phyloP scores from a whole-genome alignment of 495 filamentous ascomycete genomes.

The Polyplosphaeria fusca region DNA sequence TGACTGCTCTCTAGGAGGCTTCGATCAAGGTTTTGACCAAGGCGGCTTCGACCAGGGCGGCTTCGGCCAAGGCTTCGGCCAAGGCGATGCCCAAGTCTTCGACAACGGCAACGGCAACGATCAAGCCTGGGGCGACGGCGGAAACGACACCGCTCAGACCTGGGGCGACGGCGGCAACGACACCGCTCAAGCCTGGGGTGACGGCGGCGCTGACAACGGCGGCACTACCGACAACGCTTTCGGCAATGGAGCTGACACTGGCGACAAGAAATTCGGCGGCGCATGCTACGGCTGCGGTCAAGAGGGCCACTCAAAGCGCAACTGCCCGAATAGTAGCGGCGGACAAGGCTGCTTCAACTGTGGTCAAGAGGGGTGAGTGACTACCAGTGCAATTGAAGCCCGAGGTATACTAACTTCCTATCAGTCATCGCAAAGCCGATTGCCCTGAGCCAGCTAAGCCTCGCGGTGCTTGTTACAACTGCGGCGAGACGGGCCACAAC shows the following conservation, averaged over 20 bases:
- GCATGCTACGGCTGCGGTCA: constrained; percentile 54
- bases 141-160: constrained; percentile 48
- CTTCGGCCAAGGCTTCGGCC: no score
- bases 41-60: no score
- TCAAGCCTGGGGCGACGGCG: background rate
- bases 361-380: constrained; percentile 38
- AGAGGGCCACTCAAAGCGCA: constrained; percentile 31
- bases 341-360: constrained; percentile 73
- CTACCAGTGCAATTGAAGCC: background rate
- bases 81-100: background rate
- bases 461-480: constrained; percentile 57
- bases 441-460: constrained; percentile 64
- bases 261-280: constrained; percentile 15
- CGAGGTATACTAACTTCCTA: background rate
- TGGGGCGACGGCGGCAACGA: constrained; percentile 73
- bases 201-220: constrained; percentile 1
- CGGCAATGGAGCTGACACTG: constrained; percentile 1
- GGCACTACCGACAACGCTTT: background rate
- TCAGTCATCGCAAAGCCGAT: constrained; percentile 61
- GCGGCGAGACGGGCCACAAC: constrained; percentile 50
- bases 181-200: constrained; percentile 2
- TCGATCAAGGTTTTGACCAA: no score
- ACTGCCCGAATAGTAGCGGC: constrained; percentile 41
- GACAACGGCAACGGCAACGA: constrained; percentile 46
- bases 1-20: no score